These are phyloP conservation scores for Rhynchosporium agropyri DNA, from an alignment of 2,329 filamentous ascomycete species.

Conservation along the genomic window DNA sequence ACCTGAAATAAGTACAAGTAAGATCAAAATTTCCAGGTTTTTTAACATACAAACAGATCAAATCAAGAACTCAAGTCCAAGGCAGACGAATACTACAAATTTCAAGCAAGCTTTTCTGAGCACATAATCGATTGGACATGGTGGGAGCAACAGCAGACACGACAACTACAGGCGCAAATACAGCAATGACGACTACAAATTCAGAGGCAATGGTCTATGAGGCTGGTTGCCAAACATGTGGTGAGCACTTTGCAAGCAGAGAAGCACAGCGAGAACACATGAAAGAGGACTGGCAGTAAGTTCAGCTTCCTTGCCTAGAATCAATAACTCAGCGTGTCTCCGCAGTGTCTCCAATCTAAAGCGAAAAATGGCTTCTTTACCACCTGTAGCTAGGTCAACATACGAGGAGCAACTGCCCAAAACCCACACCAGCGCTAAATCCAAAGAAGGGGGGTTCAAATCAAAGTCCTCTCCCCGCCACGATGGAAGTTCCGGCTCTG, in stretches of 20 bases:
- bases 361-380: slow-evolving; percentile 28
- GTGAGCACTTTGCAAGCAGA: slow-evolving; percentile 21
- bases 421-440: too few relatives aligned
- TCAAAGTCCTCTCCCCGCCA: background rate
- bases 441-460: background rate
- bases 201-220: background rate
- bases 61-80: background rate
- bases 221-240: slow-evolving; percentile 19
- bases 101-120: background rate
- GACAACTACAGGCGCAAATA: slow-evolving; percentile 1
- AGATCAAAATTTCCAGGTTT: too few relatives aligned
- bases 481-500: background rate
- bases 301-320: background rate
- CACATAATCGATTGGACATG: slow-evolving; percentile 1
- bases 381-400: slow-evolving; percentile 23
- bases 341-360: slow-evolving; percentile 33
- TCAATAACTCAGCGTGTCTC: background rate
- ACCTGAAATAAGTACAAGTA: slow-evolving; percentile 12
- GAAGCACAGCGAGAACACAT: slow-evolving; percentile 24
- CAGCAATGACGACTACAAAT: background rate
- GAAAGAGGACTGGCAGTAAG: slow-evolving; percentile 29
- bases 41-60: background rate
- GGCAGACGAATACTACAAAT: background rate
- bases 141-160: slow-evolving; percentile 8
- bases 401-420: slow-evolving; percentile 25